phyloP scores from a whole-genome alignment of 805 yeast species.

The Brettanomyces nanus region DNA sequence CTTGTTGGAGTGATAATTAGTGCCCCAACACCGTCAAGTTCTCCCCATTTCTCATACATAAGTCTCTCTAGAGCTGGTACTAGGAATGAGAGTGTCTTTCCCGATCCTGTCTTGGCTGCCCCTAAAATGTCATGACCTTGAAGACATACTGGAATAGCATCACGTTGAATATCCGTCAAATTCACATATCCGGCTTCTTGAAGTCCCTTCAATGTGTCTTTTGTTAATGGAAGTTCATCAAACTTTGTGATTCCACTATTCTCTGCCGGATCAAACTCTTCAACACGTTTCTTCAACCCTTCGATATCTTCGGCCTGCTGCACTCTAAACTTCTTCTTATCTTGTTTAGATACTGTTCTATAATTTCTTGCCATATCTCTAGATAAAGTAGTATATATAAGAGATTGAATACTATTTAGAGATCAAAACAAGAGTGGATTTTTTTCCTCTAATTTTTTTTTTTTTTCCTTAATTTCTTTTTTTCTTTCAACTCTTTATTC shows the following conservation, averaged over 20 bases:
- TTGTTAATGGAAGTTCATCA: conserved; percentile 69
- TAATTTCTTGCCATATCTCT: conserved; percentile 27
- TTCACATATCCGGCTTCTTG: conserved; percentile 69
- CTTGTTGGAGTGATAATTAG: conserved; percentile 86
- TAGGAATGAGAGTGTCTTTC: conserved; percentile 81
- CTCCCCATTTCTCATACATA: conserved; percentile 66
- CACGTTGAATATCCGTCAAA: conserved; percentile 80
- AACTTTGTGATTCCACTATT: conserved; percentile 39
- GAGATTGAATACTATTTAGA: too few relatives aligned
- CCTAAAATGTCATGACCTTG: conserved; percentile 77
- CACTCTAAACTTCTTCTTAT: conserved; percentile 19
- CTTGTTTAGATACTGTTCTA: conserved; percentile 22
- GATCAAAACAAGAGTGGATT: too few relatives aligned
- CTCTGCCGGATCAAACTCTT: conserved; percentile 43
- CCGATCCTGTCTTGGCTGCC: conserved; percentile 87
- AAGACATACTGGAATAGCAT: conserved; percentile 66
- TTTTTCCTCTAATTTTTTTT: too few relatives aligned
- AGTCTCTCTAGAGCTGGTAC: conserved; percentile 72
- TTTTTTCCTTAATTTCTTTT: too few relatives aligned
- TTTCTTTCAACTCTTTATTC: too few relatives aligned
- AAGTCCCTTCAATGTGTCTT: conserved; percentile 60
- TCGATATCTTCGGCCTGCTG: conserved; percentile 29
- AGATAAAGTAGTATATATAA: too few relatives aligned
- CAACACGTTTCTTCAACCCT: conserved; percentile 42
- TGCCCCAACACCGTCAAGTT: conserved; percentile 83